Percentiles rank a stretch among this genome's conserved stretches.
phyloP scores from a whole-genome alignment of 2,329 filamentous ascomycete species.

The Aspergillus sp. region DNA sequence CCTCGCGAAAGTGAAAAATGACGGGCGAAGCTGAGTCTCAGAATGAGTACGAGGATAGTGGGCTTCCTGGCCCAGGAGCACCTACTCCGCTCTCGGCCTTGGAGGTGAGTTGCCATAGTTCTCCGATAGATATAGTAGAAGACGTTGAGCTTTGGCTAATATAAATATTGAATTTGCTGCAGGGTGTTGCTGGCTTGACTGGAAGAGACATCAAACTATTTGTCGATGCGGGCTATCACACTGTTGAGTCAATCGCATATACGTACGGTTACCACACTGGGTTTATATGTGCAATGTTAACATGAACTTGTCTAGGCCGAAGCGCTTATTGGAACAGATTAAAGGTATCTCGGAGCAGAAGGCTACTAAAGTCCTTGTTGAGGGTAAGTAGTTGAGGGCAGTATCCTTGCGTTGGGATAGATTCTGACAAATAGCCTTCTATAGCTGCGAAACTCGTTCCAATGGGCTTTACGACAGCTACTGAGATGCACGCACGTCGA shows the following conservation, averaged over 20 bases:
- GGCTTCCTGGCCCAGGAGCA: constrained; percentile 76
- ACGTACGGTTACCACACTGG: constrained; percentile 48
- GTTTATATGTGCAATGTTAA: not conserved
- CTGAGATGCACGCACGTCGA: constrained; percentile 95
- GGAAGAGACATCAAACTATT: constrained; percentile 91
- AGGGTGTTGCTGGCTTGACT: constrained; percentile 86
- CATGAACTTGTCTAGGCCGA: constrained; percentile 41
- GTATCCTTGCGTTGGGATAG: not conserved
- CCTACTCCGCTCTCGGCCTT: constrained; percentile 79
- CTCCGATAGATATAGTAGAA: not conserved
- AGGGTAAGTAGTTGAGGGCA: constrained; percentile 55
- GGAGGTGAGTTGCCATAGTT: constrained; percentile 55
- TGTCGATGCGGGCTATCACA: constrained; percentile 86
- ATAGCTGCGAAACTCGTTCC: constrained; percentile 89
- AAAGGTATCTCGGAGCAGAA: constrained; percentile 98
- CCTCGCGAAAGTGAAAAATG: constrained; percentile 7
- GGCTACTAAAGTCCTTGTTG: constrained; percentile 78
- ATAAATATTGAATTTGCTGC: not conserved
- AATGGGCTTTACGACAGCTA: constrained; percentile 98
- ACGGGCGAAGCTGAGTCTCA: constrained; percentile 57
- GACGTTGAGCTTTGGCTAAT: too few species aligned
- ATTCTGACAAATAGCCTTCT: constrained; percentile 6
- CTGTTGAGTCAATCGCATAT: constrained; percentile 91
- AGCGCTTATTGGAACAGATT: constrained; percentile 78
- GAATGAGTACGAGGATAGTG: constrained; percentile 64